Evolutionary conservation across 2,329 filamentous ascomycete genomes (phyloP).

Genomic region (Rhinocladiella mackenziei): DNA sequence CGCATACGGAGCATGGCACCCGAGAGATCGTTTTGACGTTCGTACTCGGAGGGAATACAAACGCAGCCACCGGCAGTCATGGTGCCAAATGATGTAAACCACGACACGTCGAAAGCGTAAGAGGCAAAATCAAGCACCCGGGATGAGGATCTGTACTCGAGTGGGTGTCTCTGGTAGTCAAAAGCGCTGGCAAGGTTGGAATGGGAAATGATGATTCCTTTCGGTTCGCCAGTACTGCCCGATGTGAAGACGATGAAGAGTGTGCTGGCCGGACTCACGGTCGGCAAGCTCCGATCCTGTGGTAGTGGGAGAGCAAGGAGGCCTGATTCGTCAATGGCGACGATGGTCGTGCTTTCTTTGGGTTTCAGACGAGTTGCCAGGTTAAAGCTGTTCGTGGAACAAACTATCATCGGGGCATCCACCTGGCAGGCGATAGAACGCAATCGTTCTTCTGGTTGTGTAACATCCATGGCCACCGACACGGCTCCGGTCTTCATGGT

Average conservation of each 20-base stretch:
- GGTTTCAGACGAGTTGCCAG: slow-evolving; percentile 31
- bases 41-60: neutral
- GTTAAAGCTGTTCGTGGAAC: too few relatives aligned
- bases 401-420: slow-evolving; percentile 35
- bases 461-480: slow-evolving; percentile 41
- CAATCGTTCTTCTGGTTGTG: slow-evolving; percentile 38
- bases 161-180: neutral
- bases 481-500: slow-evolving; percentile 42
- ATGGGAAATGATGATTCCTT: slow-evolving; percentile 63
- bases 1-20: neutral
- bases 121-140: neutral
- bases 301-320: too few relatives aligned
- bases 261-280: neutral
- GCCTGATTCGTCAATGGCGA: slow-evolving; percentile 25
- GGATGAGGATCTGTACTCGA: too few relatives aligned
- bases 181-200: slow-evolving; percentile 25
- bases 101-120: neutral
- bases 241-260: slow-evolving; percentile 58
- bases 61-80: neutral
- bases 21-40: neutral
- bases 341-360: slow-evolving; percentile 34
- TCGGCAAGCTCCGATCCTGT: too few relatives aligned
- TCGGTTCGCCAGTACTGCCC: slow-evolving; percentile 54
- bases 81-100: neutral
- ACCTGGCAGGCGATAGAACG: slow-evolving; percentile 37